Base-by-base conservation (phyloP, 768 basidiomycete species). In the Amanita jacksonii region DNA sequence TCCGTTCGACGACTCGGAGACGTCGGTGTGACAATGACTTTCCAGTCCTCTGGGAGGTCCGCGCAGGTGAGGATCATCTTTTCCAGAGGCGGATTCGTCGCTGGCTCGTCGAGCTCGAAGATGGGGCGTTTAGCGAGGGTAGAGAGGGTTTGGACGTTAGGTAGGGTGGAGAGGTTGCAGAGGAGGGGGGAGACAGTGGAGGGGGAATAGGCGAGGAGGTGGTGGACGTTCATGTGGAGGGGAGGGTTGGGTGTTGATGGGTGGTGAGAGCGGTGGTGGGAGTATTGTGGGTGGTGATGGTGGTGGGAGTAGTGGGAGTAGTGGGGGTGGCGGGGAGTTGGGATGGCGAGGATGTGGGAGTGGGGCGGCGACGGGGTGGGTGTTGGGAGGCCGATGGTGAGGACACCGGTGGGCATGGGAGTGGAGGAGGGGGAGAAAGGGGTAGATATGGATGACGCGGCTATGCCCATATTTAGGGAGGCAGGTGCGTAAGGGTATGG, bases 211-310 rank as follows among this genome's bases (percentile, higher is more conserved):
- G 67, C 68, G 25, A 74, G 65, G 35, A 67, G 57, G 37, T 58
- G 59, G 48, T 73, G 69, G 33, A 74, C 62, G 24, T 68, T 65
- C 52, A 67, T 63, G 18, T 8, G n/a, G n/a, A n/a, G n/a, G n/a
- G n/a, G n/a, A n/a, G n/a, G n/a, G n/a, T n/a, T n/a, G n/a, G n/a
- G n/a, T n/a, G n/a, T n/a, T n/a, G n/a, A n/a, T n/a, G n/a, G n/a
- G n/a, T n/a, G n/a, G n/a, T n/a, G n/a, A n/a, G n/a, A n/a, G n/a
- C n/a, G n/a, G n/a, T n/a, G n/a, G n/a, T n/a, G n/a, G n/a, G n/a
- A n/a, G n/a, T n/a, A n/a, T n/a, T n/a, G n/a, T n/a, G n/a, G n/a
- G n/a, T n/a, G n/a, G n/a, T n/a, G n/a, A n/a, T n/a, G n/a, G n/a
- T n/a, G n/a, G n/a, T n/a, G n/a, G n/a, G n/a, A n/a, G n/a, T n/a